Conservation (phyloP, 2,329 filamentous ascomycete species). For the Aureobasidium sp. region DNA sequence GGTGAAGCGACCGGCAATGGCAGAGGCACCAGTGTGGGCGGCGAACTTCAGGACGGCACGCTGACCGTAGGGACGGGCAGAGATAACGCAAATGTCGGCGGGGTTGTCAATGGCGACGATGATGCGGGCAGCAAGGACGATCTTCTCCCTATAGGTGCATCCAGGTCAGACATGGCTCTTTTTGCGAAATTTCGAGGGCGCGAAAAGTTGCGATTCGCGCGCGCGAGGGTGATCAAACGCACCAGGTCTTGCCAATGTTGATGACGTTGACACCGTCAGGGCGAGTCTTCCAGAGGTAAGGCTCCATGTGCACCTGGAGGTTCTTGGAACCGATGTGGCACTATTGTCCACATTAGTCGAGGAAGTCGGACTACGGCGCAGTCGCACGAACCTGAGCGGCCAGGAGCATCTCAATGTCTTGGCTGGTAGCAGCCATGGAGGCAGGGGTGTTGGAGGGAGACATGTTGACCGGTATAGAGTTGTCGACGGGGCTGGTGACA, state of each 20-base stretch:
- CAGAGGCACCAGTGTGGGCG: slow-evolving; percentile 91
- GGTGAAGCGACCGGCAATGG: slow-evolving; percentile 99
- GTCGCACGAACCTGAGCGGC: slow-evolving; percentile 50
- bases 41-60: slow-evolving; percentile 99
- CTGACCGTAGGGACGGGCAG: slow-evolving; percentile 98
- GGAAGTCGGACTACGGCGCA: slow-evolving; percentile 42
- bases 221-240: slow-evolving; percentile 36
- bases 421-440: slow-evolving; percentile 91
- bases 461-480: slow-evolving; percentile 59
- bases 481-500: slow-evolving; percentile 19
- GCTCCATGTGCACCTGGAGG: slow-evolving; percentile 98
- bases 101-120: slow-evolving; percentile 99
- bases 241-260: slow-evolving; percentile 99
- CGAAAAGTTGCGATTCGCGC: slow-evolving; percentile 1
- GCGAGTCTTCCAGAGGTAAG: slow-evolving; percentile 99
- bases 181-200: slow-evolving; percentile 3
- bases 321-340: slow-evolving; percentile 98
- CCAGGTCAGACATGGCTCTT: neutral
- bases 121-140: slow-evolving; percentile 96
- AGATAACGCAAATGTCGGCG: slow-evolving; percentile 98
- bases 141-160: slow-evolving; percentile 78
- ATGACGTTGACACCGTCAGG: slow-evolving; percentile 97
- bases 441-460: slow-evolving; percentile 89
- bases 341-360: slow-evolving; percentile 23
- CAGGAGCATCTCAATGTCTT: slow-evolving; percentile 99